Evolutionary conservation across 1,139 yeast genomes (phyloP).

Genomic region (Blastobotrys apis): DNA sequence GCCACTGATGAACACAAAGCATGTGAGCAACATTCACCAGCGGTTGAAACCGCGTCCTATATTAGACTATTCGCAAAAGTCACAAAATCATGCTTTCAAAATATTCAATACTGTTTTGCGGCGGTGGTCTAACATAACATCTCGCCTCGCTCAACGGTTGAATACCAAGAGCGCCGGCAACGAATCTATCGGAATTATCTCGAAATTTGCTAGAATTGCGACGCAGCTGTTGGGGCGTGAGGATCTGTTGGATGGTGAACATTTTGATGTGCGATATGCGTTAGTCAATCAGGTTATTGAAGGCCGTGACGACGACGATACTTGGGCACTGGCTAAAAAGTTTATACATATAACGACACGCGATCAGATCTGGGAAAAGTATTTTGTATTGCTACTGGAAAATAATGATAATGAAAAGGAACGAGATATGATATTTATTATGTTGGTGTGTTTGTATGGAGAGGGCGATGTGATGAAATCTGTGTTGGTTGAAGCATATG

Average conservation of each 20-base stretch:
- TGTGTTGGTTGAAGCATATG: not conserved
- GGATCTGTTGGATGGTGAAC: conserved; percentile 3
- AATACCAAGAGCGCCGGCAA: not conserved
- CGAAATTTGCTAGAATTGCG: not conserved
- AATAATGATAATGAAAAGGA: not conserved
- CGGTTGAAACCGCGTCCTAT: too few species aligned
- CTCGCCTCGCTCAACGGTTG: not conserved
- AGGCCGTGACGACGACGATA: not conserved
- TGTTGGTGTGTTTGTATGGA: not conserved
- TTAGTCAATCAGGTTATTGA: not conserved
- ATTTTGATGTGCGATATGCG: not conserved
- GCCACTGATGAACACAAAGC: too few species aligned
- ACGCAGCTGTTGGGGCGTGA: conserved; percentile 1
- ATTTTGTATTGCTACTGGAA: not conserved
- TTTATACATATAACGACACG: not conserved
- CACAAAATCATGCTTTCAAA: not conserved
- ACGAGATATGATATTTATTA: not conserved
- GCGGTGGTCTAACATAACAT: not conserved
- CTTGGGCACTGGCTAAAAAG: not conserved
- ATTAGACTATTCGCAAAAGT: too few species aligned
- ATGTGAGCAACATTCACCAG: too few species aligned
- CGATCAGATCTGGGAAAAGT: conserved; percentile 2
- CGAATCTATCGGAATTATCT: too few species aligned
- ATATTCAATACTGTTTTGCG: not conserved
- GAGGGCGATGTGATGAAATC: not conserved